Percentiles rank a stretch among this genome's conserved stretches.
These are phyloP conservation scores for Elymus sibiricus DNA, from an alignment of 176 grass and related monocot species.

Conservation along the genomic window DNA sequence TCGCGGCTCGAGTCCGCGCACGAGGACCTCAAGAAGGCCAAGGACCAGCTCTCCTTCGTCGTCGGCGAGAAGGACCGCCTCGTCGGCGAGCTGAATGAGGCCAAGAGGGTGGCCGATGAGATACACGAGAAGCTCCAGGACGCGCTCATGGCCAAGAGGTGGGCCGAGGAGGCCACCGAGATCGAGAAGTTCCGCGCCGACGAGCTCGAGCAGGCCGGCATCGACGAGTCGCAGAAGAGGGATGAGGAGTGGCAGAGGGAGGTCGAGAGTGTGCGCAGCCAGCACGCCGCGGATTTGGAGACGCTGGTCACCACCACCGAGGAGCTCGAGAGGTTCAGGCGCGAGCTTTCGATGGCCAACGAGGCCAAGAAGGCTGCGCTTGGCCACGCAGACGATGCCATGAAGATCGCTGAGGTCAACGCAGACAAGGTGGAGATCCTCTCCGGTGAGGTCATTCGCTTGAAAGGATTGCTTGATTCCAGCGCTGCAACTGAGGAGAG, in stretches of 20 bases:
- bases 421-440: slow-evolving; percentile 79
- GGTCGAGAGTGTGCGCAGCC: slow-evolving; percentile 54
- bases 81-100: slow-evolving; percentile 56
- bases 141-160: slow-evolving; percentile 61
- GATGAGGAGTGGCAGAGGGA: slow-evolving; percentile 69
- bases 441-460: slow-evolving; percentile 46
- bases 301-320: slow-evolving; percentile 55
- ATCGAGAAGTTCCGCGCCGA: slow-evolving; percentile 89
- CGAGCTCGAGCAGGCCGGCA: slow-evolving; percentile 76
- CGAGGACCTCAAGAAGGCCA: slow-evolving; percentile 80
- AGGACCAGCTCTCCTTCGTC: slow-evolving; percentile 57
- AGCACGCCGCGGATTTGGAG: slow-evolving; percentile 54
- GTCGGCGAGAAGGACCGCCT: slow-evolving; percentile 68
- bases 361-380: slow-evolving; percentile 68
- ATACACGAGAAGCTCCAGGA: slow-evolving; percentile 80
- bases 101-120: slow-evolving; percentile 59
- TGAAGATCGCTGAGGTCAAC: slow-evolving; percentile 62
- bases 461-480: slow-evolving; percentile 73
- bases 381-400: slow-evolving; percentile 70
- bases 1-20: slow-evolving; percentile 49
- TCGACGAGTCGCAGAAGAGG: slow-evolving; percentile 60
- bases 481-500: slow-evolving; percentile 53
- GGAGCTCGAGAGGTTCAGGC: slow-evolving; percentile 62
- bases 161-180: slow-evolving; percentile 73
- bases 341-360: slow-evolving; percentile 45